Evolutionary conservation across 2,329 filamentous ascomycete genomes (phyloP), one percentile per base, ranked within the genome.

Genomic region (Aspergillus sp.): DNA sequence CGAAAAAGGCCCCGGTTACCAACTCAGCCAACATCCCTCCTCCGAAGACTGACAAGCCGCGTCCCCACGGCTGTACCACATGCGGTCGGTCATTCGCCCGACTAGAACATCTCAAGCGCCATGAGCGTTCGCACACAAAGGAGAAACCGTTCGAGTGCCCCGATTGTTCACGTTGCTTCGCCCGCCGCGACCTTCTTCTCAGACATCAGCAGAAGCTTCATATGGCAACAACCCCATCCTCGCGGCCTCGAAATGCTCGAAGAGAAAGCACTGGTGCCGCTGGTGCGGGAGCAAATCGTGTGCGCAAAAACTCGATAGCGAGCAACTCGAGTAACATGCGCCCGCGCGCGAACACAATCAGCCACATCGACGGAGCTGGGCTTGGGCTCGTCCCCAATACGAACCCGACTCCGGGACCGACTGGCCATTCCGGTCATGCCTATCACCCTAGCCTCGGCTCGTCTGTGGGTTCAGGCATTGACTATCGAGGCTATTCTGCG

Each of bases 61-160:
- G 93, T 63, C 95, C 95, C 64, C 95, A 99, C 77, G 88, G 96
- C 60, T 99, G 95, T 79, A 86, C 82, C 41, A 98, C 93, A 48
- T 99, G 95, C 75, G 86, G 88, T 69, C 88, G 95, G 64, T 96
- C 91, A 33, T 99, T 99, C 75, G 95, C 95, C 58, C 88, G 95
- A 60, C 80, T 99, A 67, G 95, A 99, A 78, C 95, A 99, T 75
- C 80, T 99, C 65, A 99, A 99, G 80, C 89, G 95, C 60, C 95
- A 99, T 76, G 95, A 98, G 78, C 86, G 95, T 62, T 96, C 92
- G n/a, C 93, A 97, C 73, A 97, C 93, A 45, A 97, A 99, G 75
- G 93, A 99, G 79, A 99, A 99, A 81, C 95, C 95, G 1, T 99
- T 99, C 68, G 92, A 97, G 76, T 99, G 95, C 70, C 91, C 91